Conservation (phyloP, 139 green algal genomes). For the Helicosporidium sp. region DNA sequence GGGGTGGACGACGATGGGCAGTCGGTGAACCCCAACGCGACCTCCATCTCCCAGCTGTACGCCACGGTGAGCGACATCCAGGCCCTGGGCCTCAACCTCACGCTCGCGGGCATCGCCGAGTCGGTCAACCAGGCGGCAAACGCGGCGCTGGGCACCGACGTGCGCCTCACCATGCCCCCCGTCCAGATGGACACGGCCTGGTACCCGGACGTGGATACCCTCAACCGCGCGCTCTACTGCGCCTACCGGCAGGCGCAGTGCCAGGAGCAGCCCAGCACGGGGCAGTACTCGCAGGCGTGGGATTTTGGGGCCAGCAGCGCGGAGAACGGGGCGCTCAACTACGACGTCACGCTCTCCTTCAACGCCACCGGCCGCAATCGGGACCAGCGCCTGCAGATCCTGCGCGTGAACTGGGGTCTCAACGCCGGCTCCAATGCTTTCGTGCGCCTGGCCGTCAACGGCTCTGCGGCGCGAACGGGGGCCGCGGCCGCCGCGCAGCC, state of each 20-base stretch:
- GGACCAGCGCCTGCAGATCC: slow-evolving; percentile 3
- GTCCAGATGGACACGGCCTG: slow-evolving; percentile 1
- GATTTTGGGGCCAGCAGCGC: slow-evolving; percentile 17
- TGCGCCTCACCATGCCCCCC: neutral
- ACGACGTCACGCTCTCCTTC: slow-evolving; percentile 25
- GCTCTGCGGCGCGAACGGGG: too few relatives aligned
- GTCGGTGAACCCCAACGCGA: too few relatives aligned
- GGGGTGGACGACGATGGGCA: too few relatives aligned
- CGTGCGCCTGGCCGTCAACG: slow-evolving; percentile 14
- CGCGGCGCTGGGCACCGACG: neutral
- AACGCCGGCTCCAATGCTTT: slow-evolving; percentile 31
- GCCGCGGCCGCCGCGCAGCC: too few relatives aligned
- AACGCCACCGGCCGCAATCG: slow-evolving; percentile 19
- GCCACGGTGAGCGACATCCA: slow-evolving; percentile 1
- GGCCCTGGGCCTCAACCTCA: slow-evolving; percentile 10
- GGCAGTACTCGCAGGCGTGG: too few relatives aligned
- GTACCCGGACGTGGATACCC: neutral
- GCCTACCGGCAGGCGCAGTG: slow-evolving; percentile 32
- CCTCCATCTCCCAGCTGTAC: too few relatives aligned
- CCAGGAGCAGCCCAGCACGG: too few relatives aligned
- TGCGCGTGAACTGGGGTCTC: slow-evolving; percentile 14
- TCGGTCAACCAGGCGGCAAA: too few relatives aligned
- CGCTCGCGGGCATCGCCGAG: too few relatives aligned
- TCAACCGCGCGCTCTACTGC: slow-evolving; percentile 36
- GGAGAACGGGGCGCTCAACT: neutral